Percentiles rank a stretch among this genome's conserved stretches.
Conservation (phyloP, 139 green algal species). For the Diplosphaera chodatii region DNA sequence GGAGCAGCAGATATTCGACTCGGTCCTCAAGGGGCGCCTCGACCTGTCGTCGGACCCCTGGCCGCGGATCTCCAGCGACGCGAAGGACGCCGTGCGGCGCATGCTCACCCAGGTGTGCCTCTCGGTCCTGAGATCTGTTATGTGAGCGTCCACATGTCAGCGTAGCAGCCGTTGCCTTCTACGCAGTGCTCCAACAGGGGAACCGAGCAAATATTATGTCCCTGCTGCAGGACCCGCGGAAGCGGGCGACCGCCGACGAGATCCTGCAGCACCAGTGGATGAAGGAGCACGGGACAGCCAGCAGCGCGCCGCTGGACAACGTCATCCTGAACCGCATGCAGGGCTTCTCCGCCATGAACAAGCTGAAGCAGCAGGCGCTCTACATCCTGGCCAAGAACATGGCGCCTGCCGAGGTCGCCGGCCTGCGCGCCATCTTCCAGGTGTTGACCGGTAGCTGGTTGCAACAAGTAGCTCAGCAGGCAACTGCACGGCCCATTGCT, state of each 20-base stretch:
- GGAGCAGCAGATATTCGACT: slow-evolving; percentile 85
- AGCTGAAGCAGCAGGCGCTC: slow-evolving; percentile 94
- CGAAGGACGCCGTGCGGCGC: slow-evolving; percentile 73
- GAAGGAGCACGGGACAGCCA: slow-evolving; percentile 67
- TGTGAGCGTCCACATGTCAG: too few relatives aligned
- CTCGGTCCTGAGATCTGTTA: too few relatives aligned
- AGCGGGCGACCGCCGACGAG: slow-evolving; percentile 67
- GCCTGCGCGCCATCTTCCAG: slow-evolving; percentile 83
- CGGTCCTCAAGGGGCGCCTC: slow-evolving; percentile 62
- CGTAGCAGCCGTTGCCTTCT: too few relatives aligned
- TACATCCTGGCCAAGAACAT: slow-evolving; percentile 81
- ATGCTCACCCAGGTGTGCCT: slow-evolving; percentile 67
- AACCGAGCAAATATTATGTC: too few relatives aligned
- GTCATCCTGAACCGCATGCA: slow-evolving; percentile 80
- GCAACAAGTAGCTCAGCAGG: too few relatives aligned
- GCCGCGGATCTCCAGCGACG: slow-evolving; percentile 54
- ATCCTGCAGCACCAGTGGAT: slow-evolving; percentile 93
- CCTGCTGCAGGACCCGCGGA: slow-evolving; percentile 70
- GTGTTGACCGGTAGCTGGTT: too few relatives aligned
- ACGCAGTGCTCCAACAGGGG: too few relatives aligned
- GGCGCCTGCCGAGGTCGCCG: slow-evolving; percentile 84
- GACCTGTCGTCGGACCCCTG: slow-evolving; percentile 68
- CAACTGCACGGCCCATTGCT: too few relatives aligned
- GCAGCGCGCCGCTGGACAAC: slow-evolving; percentile 67
- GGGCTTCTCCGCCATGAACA: slow-evolving; percentile 90